phyloP scores from a whole-genome alignment of 768 basidiomycete genomes.

The Leucosporidium yakuticum region DNA sequence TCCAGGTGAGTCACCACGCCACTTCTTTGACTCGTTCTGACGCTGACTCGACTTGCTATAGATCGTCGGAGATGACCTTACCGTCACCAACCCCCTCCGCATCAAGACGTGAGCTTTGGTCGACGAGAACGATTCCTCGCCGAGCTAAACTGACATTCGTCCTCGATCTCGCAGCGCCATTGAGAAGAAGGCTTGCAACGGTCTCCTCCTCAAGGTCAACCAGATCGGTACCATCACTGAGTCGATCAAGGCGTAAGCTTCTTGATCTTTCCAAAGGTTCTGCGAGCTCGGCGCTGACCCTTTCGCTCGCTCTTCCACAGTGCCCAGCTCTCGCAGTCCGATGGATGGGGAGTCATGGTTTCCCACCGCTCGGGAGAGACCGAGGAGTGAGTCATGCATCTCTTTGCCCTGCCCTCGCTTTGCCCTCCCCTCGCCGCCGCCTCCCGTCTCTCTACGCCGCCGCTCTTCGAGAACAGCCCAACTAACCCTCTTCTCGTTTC shows the following conservation, averaged over 20 bases:
- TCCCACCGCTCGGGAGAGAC: constrained; percentile 99
- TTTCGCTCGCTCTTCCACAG: constrained; percentile 45
- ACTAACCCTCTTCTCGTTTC: background rate
- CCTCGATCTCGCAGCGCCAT: constrained; percentile 54
- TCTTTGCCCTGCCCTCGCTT: background rate
- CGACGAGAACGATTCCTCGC: background rate
- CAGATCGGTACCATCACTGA: constrained; percentile 94
- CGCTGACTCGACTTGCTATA: constrained; percentile 33
- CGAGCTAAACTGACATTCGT: background rate
- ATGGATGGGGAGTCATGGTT: constrained; percentile 99
- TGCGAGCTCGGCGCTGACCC: background rate
- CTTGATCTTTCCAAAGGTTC: background rate
- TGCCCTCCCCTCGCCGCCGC: too few species aligned
- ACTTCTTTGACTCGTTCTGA: background rate
- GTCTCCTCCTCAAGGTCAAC: constrained; percentile 96
- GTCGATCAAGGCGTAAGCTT: constrained; percentile 90
- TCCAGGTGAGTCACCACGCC: constrained; percentile 50
- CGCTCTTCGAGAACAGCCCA: too few species aligned
- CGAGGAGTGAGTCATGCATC: constrained; percentile 48
- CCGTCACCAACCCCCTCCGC: constrained; percentile 91
- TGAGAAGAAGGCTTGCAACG: constrained; percentile 99
- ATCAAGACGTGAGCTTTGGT: constrained; percentile 63
- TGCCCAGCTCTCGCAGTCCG: constrained; percentile 89
- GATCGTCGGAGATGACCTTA: constrained; percentile 70
- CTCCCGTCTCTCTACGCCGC: too few species aligned